These are phyloP conservation scores for Diaporthe sp. DNA, from an alignment of 2,329 filamentous ascomycete species.

Conservation along the genomic window DNA sequence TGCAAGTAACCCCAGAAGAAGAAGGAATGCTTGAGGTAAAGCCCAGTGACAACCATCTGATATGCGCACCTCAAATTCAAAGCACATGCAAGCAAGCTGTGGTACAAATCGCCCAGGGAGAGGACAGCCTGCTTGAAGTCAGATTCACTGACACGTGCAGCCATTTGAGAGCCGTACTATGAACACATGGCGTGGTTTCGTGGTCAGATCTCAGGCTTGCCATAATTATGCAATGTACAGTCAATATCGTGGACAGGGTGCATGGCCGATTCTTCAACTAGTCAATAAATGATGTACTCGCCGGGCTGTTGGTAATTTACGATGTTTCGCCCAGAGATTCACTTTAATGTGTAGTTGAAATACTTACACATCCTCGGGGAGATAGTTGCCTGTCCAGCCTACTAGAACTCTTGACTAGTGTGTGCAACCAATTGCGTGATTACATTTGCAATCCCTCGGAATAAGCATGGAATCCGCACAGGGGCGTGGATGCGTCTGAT, in stretches of 20 bases:
- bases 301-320: background rate
- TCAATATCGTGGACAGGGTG: background rate
- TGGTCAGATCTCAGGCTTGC: background rate
- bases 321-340: too few relatives aligned
- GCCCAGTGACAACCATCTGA: background rate
- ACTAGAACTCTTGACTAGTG: background rate
- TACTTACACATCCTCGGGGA: too few relatives aligned
- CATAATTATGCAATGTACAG: background rate
- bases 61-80: background rate
- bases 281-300: background rate
- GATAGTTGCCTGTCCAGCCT: too few relatives aligned
- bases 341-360: too few relatives aligned
- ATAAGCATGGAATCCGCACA: too few relatives aligned
- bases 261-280: background rate
- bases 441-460: too few relatives aligned
- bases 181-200: background rate
- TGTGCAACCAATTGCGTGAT: background rate
- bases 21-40: rapidly evolving
- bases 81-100: background rate
- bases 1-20: background rate
- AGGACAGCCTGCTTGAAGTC: background rate
- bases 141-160: background rate
- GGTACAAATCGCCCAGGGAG: background rate
- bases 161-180: background rate
- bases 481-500: too few relatives aligned